Evolutionary conservation across 805 yeast species (phyloP).

Genomic region (Kazachstania taianensis): DNA sequence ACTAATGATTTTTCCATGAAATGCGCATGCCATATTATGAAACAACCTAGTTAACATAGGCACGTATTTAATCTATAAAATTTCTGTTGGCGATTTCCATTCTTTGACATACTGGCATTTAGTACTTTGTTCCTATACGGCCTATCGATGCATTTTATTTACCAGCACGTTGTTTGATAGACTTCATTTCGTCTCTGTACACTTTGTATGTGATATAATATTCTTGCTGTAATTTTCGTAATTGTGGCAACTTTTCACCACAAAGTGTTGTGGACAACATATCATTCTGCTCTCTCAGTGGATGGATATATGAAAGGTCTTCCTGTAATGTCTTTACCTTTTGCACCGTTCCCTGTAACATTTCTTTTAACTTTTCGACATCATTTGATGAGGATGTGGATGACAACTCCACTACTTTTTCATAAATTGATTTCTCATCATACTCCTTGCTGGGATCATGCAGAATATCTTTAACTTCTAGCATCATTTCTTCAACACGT

Average conservation of each 20-base stretch:
- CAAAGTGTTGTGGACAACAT: constrained; percentile 7
- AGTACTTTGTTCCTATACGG: no score
- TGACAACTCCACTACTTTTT: neutral
- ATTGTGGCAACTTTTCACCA: constrained; percentile 11
- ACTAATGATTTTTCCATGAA: no score
- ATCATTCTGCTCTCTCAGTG: constrained; percentile 11
- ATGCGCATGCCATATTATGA: no score
- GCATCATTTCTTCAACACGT: neutral
- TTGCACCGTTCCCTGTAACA: constrained; percentile 6
- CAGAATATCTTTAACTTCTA: neutral
- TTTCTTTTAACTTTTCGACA: neutral
- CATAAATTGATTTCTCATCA: no score
- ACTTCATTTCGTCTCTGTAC: no score
- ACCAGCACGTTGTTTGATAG: no score
- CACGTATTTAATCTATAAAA: no score
- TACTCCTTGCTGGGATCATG: no score
- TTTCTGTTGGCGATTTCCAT: no score
- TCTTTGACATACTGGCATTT: no score
- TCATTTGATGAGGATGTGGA: neutral
- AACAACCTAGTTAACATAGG: no score
- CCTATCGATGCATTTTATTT: no score
- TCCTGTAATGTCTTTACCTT: constrained; percentile 3
- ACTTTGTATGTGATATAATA: constrained; percentile 16
- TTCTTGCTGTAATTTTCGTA: constrained; percentile 12
- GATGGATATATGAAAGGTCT: constrained; percentile 9